phyloP scores from a whole-genome alignment of 495 filamentous ascomycete genomes.

The Hypoxylon rickii region DNA sequence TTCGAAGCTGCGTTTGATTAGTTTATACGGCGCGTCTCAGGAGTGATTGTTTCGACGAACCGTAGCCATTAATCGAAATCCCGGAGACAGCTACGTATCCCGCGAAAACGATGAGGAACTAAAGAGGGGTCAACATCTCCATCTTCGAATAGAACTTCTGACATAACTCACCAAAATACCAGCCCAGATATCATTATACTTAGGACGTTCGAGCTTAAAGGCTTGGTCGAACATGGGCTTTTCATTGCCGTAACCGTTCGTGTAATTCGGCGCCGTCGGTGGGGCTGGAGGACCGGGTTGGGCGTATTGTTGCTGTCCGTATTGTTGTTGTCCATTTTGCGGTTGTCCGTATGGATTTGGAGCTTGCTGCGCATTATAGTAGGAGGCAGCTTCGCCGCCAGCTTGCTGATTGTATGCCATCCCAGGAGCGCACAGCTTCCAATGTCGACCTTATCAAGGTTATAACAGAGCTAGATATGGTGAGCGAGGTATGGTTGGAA shows the following conservation, averaged over 20 bases:
- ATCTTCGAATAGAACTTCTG: neutral
- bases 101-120: conserved; percentile 73
- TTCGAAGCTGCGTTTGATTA: conserved; percentile 45
- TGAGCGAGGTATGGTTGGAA: neutral
- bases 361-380: conserved; percentile 28
- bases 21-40: too few relatives aligned
- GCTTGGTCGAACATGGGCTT: conserved; percentile 74
- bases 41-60: conserved; percentile 42
- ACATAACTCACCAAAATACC: conserved; percentile 65
- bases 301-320: conserved; percentile 16
- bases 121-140: neutral
- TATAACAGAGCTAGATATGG: too few relatives aligned
- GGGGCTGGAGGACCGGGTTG: conserved; percentile 18
- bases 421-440: neutral
- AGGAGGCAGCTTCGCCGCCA: conserved; percentile 29
- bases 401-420: conserved; percentile 33
- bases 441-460: too few relatives aligned
- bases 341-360: conserved; percentile 17
- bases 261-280: conserved; percentile 19
- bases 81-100: conserved; percentile 81
- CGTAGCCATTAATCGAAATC: conserved; percentile 76
- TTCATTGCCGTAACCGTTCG: conserved; percentile 33
- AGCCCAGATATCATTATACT: conserved; percentile 89
- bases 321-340: conserved; percentile 25
- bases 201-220: conserved; percentile 80